A percentile compares a stretch with the other conserved stretches of the same genome.
phyloP scores from a whole-genome alignment of 2,329 filamentous ascomycete genomes.

The Fusarium irregulare region DNA sequence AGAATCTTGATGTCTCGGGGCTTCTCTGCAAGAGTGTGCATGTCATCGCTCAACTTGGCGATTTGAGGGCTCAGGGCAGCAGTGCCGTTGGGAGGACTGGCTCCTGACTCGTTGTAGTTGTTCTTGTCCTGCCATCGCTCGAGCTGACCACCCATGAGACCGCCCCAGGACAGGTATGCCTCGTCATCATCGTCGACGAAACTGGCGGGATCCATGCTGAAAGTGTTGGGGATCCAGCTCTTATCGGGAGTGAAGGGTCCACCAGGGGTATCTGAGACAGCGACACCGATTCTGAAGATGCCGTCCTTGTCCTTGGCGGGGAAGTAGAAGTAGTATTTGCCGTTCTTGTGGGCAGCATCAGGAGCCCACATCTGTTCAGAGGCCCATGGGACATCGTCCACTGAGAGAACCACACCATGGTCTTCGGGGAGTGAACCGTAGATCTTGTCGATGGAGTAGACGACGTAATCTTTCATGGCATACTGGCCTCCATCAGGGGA shows the following conservation, averaged over 20 bases:
- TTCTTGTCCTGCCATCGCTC: constrained; percentile 21
- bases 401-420: constrained; percentile 7
- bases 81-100: constrained; percentile 12
- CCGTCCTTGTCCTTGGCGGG: constrained; percentile 22
- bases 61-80: constrained; percentile 9
- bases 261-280: constrained; percentile 6
- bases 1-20: constrained; percentile 17
- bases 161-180: constrained; percentile 6
- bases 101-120: constrained; percentile 11
- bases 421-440: constrained; percentile 8
- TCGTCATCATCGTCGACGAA: constrained; percentile 1
- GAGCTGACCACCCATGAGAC: constrained; percentile 17
- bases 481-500: not conserved
- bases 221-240: constrained; percentile 22
- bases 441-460: constrained; percentile 22
- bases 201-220: constrained; percentile 19
- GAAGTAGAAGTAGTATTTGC: constrained; percentile 31
- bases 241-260: constrained; percentile 23
- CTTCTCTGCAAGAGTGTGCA: constrained; percentile 23
- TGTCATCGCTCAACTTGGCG: constrained; percentile 19
- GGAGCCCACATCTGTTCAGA: constrained; percentile 25
- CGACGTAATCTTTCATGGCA: constrained; percentile 21
- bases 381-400: constrained; percentile 14
- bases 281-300: constrained; percentile 24
- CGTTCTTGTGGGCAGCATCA: constrained; percentile 21